Percentiles rank a stretch among this genome's conserved stretches.
These are phyloP conservation scores for Lojkania enalia DNA, from an alignment of 2,329 filamentous ascomycete genomes.

Conservation along the genomic window DNA sequence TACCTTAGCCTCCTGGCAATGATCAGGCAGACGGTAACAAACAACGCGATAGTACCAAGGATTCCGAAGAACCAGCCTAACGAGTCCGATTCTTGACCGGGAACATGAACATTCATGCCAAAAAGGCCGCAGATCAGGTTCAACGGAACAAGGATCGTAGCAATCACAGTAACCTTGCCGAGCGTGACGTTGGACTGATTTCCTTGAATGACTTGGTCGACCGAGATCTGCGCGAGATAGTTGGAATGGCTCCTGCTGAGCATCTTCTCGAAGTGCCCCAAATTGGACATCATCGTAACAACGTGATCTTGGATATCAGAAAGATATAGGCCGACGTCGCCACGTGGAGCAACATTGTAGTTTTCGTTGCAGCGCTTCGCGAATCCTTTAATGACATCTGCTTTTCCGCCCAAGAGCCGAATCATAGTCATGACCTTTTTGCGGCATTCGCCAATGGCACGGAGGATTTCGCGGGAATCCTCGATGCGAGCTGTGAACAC, in stretches of 20 bases:
- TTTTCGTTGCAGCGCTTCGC: conserved; percentile 99
- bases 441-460: conserved; percentile 84
- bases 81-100: conserved; percentile 56
- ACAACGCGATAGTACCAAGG: conserved; percentile 56
- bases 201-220: conserved; percentile 86
- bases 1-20: conserved; percentile 50
- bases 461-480: conserved; percentile 84
- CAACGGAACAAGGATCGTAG: conserved; percentile 92
- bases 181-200: conserved; percentile 87
- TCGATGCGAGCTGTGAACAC: conserved; percentile 91
- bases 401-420: conserved; percentile 91
- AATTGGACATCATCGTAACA: conserved; percentile 97
- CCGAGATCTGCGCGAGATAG: conserved; percentile 90
- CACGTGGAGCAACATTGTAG: conserved; percentile 90
- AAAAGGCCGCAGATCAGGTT: conserved; percentile 88
- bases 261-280: conserved; percentile 97
- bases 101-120: conserved; percentile 83
- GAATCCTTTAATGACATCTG: conserved; percentile 96
- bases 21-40: conserved; percentile 45
- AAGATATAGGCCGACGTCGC: conserved; percentile 95
- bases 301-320: conserved; percentile 99
- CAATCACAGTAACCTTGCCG: conserved; percentile 92
- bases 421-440: conserved; percentile 95
- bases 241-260: conserved; percentile 91
- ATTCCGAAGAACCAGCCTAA: conserved; percentile 65